A percentile compares a stretch with the other conserved stretches of the same genome.
phyloP scores from a whole-genome alignment of 2,329 filamentous ascomycete species.

The Calonectria honghensis region DNA sequence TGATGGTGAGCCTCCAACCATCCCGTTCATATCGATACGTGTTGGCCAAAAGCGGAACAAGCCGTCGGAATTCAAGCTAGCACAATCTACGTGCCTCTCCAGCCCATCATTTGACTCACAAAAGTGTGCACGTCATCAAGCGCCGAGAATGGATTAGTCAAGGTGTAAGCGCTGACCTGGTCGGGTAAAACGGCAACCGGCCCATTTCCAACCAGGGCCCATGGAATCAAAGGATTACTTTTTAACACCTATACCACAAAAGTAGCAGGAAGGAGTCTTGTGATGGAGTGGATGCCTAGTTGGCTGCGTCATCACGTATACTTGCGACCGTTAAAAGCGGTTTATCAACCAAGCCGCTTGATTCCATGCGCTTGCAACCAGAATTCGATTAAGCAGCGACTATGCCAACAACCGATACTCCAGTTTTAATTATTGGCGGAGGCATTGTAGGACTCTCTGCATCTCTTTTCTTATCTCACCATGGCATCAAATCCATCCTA shows the following conservation, averaged over 20 bases:
- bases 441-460: conserved; percentile 30
- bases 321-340: too few relatives aligned
- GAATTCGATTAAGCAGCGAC: not conserved
- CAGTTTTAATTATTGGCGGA: conserved; percentile 20
- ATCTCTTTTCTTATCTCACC: conserved; percentile 24
- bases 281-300: not conserved
- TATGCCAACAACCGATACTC: not conserved
- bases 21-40: not conserved
- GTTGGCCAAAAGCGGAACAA: not conserved
- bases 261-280: not conserved
- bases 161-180: not conserved
- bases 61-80: not conserved
- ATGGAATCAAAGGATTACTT: not conserved
- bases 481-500: conserved; percentile 21
- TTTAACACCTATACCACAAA: not conserved
- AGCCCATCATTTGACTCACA: not conserved
- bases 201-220: not conserved
- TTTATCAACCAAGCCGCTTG: too few relatives aligned
- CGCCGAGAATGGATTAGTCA: not conserved
- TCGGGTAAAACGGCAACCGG: conserved; percentile 9
- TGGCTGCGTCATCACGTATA: not conserved
- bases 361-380: too few relatives aligned
- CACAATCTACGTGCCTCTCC: not conserved
- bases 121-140: conserved; percentile 4
- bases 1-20: not conserved